phyloP scores from a whole-genome alignment of 192 early-diverging fungal genomes.

The Backusella circina region DNA sequence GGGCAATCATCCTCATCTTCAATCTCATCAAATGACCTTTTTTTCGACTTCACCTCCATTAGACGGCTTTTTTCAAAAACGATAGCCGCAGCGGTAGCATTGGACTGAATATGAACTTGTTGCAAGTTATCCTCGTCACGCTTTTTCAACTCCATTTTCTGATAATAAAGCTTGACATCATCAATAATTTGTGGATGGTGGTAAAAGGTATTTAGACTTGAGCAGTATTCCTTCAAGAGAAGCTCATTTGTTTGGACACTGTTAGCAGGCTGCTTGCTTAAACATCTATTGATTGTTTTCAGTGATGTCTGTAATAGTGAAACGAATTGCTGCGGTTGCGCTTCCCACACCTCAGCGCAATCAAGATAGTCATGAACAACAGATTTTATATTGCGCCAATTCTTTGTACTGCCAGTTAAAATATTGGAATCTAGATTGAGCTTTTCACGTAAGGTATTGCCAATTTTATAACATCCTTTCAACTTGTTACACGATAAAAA shows the following conservation, averaged over 20 bases:
- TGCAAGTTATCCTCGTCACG: background rate
- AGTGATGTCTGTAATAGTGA: background rate
- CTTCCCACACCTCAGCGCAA: background rate
- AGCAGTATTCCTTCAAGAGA: slow-evolving; percentile 8
- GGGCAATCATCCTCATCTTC: background rate
- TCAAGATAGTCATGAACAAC: background rate
- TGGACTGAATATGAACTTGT: too few species aligned
- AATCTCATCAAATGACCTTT: too few species aligned
- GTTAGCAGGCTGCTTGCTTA: slow-evolving; percentile 2
- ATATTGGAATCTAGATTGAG: too few species aligned
- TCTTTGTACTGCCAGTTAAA: too few species aligned
- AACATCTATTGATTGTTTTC: background rate
- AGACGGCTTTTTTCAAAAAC: too few species aligned
- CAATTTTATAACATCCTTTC: too few species aligned
- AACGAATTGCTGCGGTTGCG: background rate
- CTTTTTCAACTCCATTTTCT: slow-evolving; percentile 1
- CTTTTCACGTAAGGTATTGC: too few species aligned
- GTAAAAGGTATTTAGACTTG: background rate
- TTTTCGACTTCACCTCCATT: too few species aligned
- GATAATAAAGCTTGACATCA: background rate
- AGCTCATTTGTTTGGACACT: background rate
- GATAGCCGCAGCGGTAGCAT: too few species aligned
- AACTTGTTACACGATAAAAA: too few species aligned
- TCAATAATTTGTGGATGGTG: background rate
- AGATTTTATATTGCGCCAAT: slow-evolving; percentile 3